Evolutionary conservation across 352 stramenopile species (phyloP).

Genomic region (Globisporangium splendens): DNA sequence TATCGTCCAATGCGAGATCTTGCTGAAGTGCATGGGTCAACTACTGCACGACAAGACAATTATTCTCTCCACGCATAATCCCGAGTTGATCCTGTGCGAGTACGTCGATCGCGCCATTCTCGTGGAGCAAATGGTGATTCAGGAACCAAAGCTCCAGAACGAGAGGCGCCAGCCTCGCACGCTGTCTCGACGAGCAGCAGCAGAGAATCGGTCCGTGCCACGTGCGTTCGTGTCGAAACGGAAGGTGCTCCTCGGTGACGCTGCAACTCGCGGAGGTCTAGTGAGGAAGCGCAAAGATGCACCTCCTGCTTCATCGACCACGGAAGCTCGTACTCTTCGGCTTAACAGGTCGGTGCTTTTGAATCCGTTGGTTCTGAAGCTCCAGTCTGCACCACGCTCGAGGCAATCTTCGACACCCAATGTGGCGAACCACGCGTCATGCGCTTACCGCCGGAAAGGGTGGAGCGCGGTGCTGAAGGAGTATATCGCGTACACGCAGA

Average conservation of each 20-base stretch:
- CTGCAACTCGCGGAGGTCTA: conserved; percentile 6
- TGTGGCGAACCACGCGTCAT: conserved; percentile 12
- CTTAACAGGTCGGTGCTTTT: conserved; percentile 17
- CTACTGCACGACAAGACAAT: conserved; percentile 50
- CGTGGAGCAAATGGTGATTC: conserved; percentile 28
- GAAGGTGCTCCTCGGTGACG: conserved; percentile 3
- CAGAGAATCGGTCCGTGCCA: not conserved
- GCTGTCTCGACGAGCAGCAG: conserved; percentile 5
- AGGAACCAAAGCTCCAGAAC: conserved; percentile 16
- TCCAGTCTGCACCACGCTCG: conserved; percentile 12
- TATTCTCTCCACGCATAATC: conserved; percentile 51
- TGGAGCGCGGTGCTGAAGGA: conserved; percentile 24
- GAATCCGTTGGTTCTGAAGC: conserved; percentile 21
- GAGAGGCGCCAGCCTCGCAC: conserved; percentile 20
- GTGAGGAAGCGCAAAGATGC: not conserved
- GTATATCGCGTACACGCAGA: conserved; percentile 31
- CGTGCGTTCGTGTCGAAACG: conserved; percentile 12
- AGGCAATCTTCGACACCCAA: not conserved
- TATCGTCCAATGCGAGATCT: conserved; percentile 55
- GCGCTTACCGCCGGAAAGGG: conserved; percentile 10
- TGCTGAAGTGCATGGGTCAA: conserved; percentile 50
- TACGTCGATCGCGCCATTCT: conserved; percentile 37
- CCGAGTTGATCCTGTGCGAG: conserved; percentile 39
- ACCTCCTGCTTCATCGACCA: not conserved
- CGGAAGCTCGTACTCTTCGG: not conserved